Percentiles rank a stretch among this genome's conserved stretches.
Evolutionary conservation across 108 stramenopile species (phyloP).

Genomic region (Pseudonitzschia multiseries): DNA sequence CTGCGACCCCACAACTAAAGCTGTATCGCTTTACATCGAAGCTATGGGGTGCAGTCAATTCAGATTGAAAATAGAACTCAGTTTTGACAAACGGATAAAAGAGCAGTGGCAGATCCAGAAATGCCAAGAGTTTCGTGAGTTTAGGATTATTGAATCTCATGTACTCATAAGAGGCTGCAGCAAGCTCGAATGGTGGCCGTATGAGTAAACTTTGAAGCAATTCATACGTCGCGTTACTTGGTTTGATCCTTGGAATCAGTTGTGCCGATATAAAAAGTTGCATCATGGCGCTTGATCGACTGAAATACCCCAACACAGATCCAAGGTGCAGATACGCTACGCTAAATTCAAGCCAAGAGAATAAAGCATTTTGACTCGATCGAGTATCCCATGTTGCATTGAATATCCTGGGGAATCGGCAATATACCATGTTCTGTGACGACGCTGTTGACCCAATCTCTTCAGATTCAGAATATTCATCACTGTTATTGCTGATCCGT

Average conservation of each 20-base stretch:
- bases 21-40: slow-evolving; percentile 82
- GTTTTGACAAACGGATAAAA: slow-evolving; percentile 83
- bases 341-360: slow-evolving; percentile 76
- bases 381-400: slow-evolving; percentile 72
- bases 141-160: slow-evolving; percentile 23
- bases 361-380: slow-evolving; percentile 45
- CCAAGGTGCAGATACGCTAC: slow-evolving; percentile 71
- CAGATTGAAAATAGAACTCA: slow-evolving; percentile 70
- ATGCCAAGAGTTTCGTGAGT: slow-evolving; percentile 41
- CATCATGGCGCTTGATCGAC: slow-evolving; percentile 58
- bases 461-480: slow-evolving; percentile 18
- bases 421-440: neutral
- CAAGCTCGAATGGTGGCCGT: slow-evolving; percentile 40
- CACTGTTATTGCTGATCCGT: slow-evolving; percentile 24
- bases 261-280: slow-evolving; percentile 56
- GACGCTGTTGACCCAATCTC: slow-evolving; percentile 6
- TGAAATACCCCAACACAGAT: slow-evolving; percentile 62
- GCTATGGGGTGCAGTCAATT: slow-evolving; percentile 54
- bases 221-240: slow-evolving; percentile 36
- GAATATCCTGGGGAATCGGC: slow-evolving; percentile 32
- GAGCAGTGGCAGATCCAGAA: slow-evolving; percentile 79
- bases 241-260: slow-evolving; percentile 49
- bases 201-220: slow-evolving; percentile 54
- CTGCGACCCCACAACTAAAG: slow-evolving; percentile 71
- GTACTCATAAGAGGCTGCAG: slow-evolving; percentile 28